Base-by-base conservation (phyloP, 495 filamentous ascomycete genomes). In the Neurospora sp. region DNA sequence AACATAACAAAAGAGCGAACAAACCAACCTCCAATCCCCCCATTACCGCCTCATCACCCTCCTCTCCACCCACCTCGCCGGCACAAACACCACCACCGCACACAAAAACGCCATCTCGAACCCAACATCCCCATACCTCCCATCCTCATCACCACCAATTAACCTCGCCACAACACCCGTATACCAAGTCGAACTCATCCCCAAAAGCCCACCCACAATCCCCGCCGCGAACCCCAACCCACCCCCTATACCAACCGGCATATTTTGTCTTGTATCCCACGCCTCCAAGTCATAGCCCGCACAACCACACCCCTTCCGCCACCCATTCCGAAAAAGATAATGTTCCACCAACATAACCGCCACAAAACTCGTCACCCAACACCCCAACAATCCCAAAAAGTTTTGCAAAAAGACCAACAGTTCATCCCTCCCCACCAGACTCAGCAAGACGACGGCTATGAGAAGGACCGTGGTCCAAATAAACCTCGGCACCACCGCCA, bases 281-380 rank as follows among this genome's bases (percentile, higher is more conserved):
- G 75, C 84, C 10, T 85, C 81, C 53, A 87, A 78, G 71, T 88
- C 77, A 74, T 88, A 88, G 45, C 82, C 82, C 2, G 75, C 72
- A 53, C 45, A 27, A 37, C 35, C 35, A 6, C 20, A 22, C 69
- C 27, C 22, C 22, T 82, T 82, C 31, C 76, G 75, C 20, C 75
- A 59, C 20, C 80, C 82, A n/a, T 75, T 40, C 18, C 89, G 85
- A 82, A 91, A 91, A 53, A 85, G 70, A 73, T 87, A 87, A 77
- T 92, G 88, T 73, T 92, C 90, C 12, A 80, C 78, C 73, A 89
- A 84, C 4, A 91, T 73, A 73, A 91, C 88, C 71, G 86, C 81
- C 41, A 87, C 86, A 77, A 87, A 89, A 2, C 83, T 83, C 14
- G 88, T 87, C 70, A 83, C 85, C 85, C 88, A 89, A 79, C 90